Conservation (phyloP, 805 yeast genomes). For the Naumovozyma baii region DNA sequence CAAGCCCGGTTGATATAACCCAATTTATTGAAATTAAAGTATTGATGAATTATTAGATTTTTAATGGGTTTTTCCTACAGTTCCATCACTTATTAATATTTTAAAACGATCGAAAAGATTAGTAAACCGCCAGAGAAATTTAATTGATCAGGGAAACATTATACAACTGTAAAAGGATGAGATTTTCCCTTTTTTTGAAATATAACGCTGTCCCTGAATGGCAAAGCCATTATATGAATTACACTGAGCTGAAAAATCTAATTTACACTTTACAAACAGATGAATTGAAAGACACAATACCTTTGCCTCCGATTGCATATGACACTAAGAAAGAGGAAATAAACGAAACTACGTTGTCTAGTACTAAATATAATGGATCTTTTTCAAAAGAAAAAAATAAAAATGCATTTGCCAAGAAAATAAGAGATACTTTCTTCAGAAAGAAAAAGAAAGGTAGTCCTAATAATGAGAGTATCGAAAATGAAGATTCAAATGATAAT, state of each 20-base stretch:
- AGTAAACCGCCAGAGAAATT: too few species aligned
- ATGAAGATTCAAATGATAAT: conserved; percentile 1
- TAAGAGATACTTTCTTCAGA: conserved; percentile 8
- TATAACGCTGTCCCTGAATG: conserved; percentile 78
- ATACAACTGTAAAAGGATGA: too few species aligned
- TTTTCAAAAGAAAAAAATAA: not conserved
- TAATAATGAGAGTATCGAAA: not conserved
- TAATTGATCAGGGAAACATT: too few species aligned
- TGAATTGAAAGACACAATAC: conserved; percentile 12
- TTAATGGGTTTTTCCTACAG: too few species aligned
- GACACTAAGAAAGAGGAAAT: conserved; percentile 2
- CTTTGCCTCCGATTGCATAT: not conserved
- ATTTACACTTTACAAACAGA: conserved; percentile 46
- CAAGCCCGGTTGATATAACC: too few species aligned
- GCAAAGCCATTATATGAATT: conserved; percentile 73
- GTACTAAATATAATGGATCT: not conserved
- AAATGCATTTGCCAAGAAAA: conserved; percentile 7
- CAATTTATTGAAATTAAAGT: too few species aligned
- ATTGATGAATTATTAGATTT: too few species aligned
- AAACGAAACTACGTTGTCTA: not conserved
- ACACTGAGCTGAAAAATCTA: conserved; percentile 46
- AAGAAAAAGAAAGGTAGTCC: not conserved
- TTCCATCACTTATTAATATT: too few species aligned
- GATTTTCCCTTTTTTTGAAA: conserved; percentile 57
- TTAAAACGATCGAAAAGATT: too few species aligned